A percentile compares a stretch with the other conserved stretches of the same genome.
Evolutionary conservation across 495 filamentous ascomycete species (phyloP).

Genomic region (Aspergillus sclerotioniger): DNA sequence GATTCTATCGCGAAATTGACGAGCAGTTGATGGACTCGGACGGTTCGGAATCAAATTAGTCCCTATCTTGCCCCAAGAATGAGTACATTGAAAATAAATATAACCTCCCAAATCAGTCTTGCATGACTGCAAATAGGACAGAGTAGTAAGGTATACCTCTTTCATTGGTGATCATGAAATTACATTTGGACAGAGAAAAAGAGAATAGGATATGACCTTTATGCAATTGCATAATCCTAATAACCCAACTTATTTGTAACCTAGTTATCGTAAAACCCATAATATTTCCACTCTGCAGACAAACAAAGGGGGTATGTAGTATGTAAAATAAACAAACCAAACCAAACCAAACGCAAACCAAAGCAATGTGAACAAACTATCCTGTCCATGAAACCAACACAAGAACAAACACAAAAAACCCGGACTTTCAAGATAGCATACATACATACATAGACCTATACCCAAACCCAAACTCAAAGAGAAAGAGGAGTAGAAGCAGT

Average conservation of each 20-base stretch:
- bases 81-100: not conserved
- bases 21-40: slow-evolving; percentile 21
- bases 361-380: not conserved
- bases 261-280: not conserved
- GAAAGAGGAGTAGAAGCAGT: too few relatives aligned
- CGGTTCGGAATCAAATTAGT: slow-evolving; percentile 16
- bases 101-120: too few relatives aligned
- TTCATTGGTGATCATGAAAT: not conserved
- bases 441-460: not conserved
- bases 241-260: not conserved
- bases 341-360: not conserved
- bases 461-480: not conserved
- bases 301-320: not conserved
- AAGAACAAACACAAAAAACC: slow-evolving; percentile 10
- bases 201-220: too few relatives aligned
- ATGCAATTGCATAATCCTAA: not conserved
- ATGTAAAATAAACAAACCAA: not conserved
- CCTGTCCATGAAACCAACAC: slow-evolving; percentile 7
- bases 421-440: not conserved
- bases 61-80: not conserved
- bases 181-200: not conserved
- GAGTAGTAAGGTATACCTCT: not conserved
- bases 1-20: slow-evolving; percentile 62
- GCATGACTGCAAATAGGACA: not conserved
- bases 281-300: not conserved